Base-by-base conservation (phyloP, 805 yeast genomes). In the Kazachstania africana region DNA sequence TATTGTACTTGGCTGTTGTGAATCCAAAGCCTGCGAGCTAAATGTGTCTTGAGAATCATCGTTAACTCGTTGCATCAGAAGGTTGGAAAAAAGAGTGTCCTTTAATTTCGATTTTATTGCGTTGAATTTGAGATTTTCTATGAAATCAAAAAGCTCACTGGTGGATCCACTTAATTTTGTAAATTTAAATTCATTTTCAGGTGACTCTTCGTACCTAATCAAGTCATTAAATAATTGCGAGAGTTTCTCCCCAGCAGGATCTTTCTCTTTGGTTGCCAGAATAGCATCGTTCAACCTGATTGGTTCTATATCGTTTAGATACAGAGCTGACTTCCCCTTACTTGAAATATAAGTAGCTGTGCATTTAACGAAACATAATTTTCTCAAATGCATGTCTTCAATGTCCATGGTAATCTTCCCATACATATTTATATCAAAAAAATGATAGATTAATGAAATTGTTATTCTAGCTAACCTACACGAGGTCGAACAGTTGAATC, bases 331-430 rank as follows among this genome's bases (percentile, higher is more conserved):
- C n/a, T 26, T 33, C 3, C 28, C 24, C 10, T 23, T 28, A 10
- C 29, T 32, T 3, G 34, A 26, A 8, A 35, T 19, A 28, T 38
- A 42, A 5, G 27, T 29, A 3, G 44, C 49, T 28, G 35, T 40
- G 23, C 47, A 40, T 15, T 36, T 27, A 12, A 45, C 33, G 29
- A 50, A 44, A 26, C 48, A 42, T 12, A 49, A 28, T 16, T 36
- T 34, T 10, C 38, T 32, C 6, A 40, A 23, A 24, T 49, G 43
- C 12, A 48, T 38, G 20, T 45, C 38, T 8, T 37, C 31, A n/a
- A 40, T 20, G 3, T 16, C 15, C 16, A 40, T 35, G 8, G 33
- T 27, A 2, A 28, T 30, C 16, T 36, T 27, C 6, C 6, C 6
- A 19, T 8, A 8, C 6, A 6, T 19, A 9, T 26, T 24, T 8